A percentile compares a stretch with the other conserved stretches of the same genome.
phyloP scores from a whole-genome alignment of 1,139 yeast genomes.

The Zygosaccharomyces pseudobailii region DNA sequence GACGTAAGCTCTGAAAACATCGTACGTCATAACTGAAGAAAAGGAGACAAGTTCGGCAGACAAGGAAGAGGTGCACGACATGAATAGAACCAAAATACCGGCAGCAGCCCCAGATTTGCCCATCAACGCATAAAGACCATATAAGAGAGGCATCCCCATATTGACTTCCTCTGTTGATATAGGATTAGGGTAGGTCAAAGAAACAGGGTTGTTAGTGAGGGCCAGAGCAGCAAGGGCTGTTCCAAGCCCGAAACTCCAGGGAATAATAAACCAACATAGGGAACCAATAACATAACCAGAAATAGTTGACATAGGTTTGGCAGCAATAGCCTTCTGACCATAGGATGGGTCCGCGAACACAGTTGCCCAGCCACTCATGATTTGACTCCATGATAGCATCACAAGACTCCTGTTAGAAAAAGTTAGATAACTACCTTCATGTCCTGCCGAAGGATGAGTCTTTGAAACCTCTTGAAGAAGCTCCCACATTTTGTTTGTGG shows the following conservation, averaged over 20 bases:
- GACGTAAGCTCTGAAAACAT: conserved; percentile 48
- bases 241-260: conserved; percentile 35
- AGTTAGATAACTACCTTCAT: conserved; percentile 25
- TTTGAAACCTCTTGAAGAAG: conserved; percentile 33
- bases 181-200: conserved; percentile 48
- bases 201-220: conserved; percentile 43
- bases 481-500: conserved; percentile 33
- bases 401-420: conserved; percentile 25
- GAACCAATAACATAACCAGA: conserved; percentile 40
- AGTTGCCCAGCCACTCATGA: conserved; percentile 26
- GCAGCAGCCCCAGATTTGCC: conserved; percentile 54
- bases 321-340: conserved; percentile 40
- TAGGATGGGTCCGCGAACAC: conserved; percentile 40
- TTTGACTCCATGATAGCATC: conserved; percentile 30
- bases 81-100: conserved; percentile 46
- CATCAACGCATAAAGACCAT: conserved; percentile 49
- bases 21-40: conserved; percentile 51
- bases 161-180: conserved; percentile 44
- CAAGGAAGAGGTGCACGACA: conserved; percentile 55
- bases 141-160: conserved; percentile 51
- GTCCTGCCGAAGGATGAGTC: conserved; percentile 11
- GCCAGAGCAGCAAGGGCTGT: conserved; percentile 50
- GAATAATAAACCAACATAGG: conserved; percentile 37
- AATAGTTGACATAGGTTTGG: conserved; percentile 31
- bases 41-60: conserved; percentile 55